Base-by-base conservation (phyloP, 345 rosid genomes). In the Dipteronia sinensis region DNA sequence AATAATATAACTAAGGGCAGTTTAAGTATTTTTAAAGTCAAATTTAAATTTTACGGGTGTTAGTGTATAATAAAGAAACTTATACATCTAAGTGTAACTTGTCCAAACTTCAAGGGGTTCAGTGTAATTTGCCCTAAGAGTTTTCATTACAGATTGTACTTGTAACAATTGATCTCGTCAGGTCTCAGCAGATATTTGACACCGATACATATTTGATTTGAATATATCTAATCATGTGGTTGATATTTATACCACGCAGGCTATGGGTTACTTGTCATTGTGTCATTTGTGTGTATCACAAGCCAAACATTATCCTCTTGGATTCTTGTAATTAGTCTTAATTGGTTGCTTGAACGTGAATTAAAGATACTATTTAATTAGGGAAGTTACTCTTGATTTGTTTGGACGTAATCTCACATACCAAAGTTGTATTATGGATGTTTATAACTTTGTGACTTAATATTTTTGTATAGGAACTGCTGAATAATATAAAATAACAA, bases 291-390 rank as follows among this genome's bases (percentile, higher is more conserved):
- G 51, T 19, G 23, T 19, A 67, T 75, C 72, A 71, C 58, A 65
- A 77, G 78, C 68, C 38, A 78, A 68, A 78, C 71, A 71, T 73
- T 65, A 66, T 78, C 75, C 56, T 73, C 74, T 81, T 47, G 83
- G 82, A 79, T 83, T 81, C 78, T 65, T 55, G 68, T 81, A 19
- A 71, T 71, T 70, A 65, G 77, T 75, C 20, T 77, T 63, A 58
- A 72, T 74, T 53, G 44, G 76, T 80, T 80, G 77, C 65, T 82
- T 77, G 67, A 75, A 76, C 53, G 51, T 71, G 59, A 27, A 64
- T 74, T 80, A 83, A 76, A 34, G 42, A 77, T 63, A 69, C 73
- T 68, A 19, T n/a, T 7, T 40, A 16, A 67, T 23, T 79, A 34
- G 40, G 6, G 29, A 10, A 55, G 20, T 25, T 25, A 27, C 49